Evolutionary conservation across 2,329 filamentous ascomycete species (phyloP).

Genomic region (Mollisia scopiformis): DNA sequence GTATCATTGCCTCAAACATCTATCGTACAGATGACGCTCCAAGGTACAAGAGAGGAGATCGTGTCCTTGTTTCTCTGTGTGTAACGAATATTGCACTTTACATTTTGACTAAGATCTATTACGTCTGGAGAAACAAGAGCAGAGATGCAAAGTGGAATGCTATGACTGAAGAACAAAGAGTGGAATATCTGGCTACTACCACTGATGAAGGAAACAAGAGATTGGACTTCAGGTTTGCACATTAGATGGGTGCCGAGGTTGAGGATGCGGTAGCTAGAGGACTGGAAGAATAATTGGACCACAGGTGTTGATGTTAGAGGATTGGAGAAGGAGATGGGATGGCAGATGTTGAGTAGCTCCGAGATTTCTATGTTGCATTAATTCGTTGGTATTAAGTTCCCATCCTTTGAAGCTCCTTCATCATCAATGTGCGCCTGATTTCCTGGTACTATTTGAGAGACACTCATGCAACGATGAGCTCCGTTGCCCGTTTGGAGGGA

Average conservation of each 20-base stretch:
- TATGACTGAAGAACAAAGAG: conserved; percentile 48
- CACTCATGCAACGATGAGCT: too few relatives aligned
- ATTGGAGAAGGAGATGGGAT: too few relatives aligned
- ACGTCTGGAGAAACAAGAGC: conserved; percentile 46
- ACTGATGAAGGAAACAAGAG: conserved; percentile 46
- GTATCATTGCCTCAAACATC: conserved; percentile 38
- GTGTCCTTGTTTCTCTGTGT: conserved; percentile 47
- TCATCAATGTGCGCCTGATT: too few relatives aligned
- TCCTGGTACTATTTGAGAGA: too few relatives aligned
- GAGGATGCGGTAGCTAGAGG: too few relatives aligned
- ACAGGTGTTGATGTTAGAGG: too few relatives aligned
- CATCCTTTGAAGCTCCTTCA: too few relatives aligned
- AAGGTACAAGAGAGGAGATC: conserved; percentile 57
- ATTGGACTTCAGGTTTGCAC: conserved; percentile 27
- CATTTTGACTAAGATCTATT: conserved; percentile 46
- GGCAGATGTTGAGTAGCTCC: too few relatives aligned
- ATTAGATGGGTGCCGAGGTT: conserved; percentile 14
- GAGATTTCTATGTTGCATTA: too few relatives aligned
- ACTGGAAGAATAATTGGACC: too few relatives aligned
- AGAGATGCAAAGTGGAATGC: conserved; percentile 45
- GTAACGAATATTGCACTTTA: conserved; percentile 45
- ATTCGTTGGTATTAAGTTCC: too few relatives aligned
- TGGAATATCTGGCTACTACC: conserved; percentile 48
- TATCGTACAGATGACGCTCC: conserved; percentile 49
- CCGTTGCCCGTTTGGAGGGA: too few relatives aligned